Base-by-base conservation (phyloP, 202 grass and related monocot species). In the Zoysia matrella region DNA sequence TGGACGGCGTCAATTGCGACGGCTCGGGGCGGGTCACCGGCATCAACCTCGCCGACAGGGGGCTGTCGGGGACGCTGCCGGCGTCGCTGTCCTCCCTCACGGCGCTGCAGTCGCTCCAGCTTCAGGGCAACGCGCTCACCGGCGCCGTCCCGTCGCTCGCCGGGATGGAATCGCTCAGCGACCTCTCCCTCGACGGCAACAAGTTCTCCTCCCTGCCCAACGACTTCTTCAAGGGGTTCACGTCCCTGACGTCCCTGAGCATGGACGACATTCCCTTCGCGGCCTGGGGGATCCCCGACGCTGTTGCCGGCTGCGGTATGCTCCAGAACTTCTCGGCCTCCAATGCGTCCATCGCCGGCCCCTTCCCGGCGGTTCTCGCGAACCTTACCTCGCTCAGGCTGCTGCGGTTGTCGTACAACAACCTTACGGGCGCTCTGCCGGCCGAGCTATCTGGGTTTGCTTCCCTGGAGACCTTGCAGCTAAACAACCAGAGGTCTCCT, bases 321-420 rank as follows among this genome's bases (percentile, higher is more conserved):
- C 92, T 98, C 60, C 65, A 79, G 47, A 75, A 52, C 68, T 85
- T 98, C 81, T 88, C 89, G 14, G 90, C 85, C 16, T 91, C 89
- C 44, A 90, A 98, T 55, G 85, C 90, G 45, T 89, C 86, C 15
- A 67, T 98, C 47, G 42, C 57, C 2, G 95, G 92, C 4, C 36
- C 68, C 22, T 82, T 97, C 64, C 94, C 94, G 0, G 78, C 67
- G 7, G 71, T 93, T 63, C 80, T 97, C 54, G 73, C 58, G 53
- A 87, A 67, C 50, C 77, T 98, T 13, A 44, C 83, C 0, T 88
- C 85, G 15, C 74, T 98, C 18, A 74, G 67, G 75, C 58, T 14
- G 43, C 73, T 98, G 60, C 79, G 90, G 8, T 80, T 98, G 11
- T 93, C 95, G 5, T 98, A 98, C 81, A 98, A 98, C 68, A 84